Evolutionary conservation across 169 alveolate species (phyloP), one percentile per base, ranked within the genome.

Genomic region (Babesia divergens): DNA sequence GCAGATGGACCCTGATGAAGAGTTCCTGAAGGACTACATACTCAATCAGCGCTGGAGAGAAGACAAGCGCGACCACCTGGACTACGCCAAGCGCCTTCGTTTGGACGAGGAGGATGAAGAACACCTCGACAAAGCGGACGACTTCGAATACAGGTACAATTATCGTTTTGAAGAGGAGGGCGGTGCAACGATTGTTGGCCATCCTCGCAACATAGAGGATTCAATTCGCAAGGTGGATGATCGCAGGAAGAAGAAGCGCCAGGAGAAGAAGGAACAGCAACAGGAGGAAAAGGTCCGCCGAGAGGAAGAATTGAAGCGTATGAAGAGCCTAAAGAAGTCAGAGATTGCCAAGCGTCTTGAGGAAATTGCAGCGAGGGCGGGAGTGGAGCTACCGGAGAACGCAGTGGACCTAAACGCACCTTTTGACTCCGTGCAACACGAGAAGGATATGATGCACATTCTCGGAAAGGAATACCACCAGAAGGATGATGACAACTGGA

Each of bases 1-100:
- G 69, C 53, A 62, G 31, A 69, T 86, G 51, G 83, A 62, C 69
- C 75, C 68, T 44, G 89, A 86, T 69, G 92, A 86, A 43, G 89
- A 86, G 69, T 86, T 86, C 65, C 84, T 86, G 52, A 68, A 84
- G 82, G 92, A 86, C 79, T 86, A 86, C 52, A 86, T 86, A 22
- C 65, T 86, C 54, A 86, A 86, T 72, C 89, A 86, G 83, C 43
- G 89, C 24, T 86, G 92, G 92, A 76, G 92, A 58, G 92, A 86
- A 46, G 92, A 86, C 54, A 64, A 59, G 24, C 42, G 50, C 8
- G 87, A 71, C 16, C 76, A 83, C 44, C 14, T 22, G 9, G 67
- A 62, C 43, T 68, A 69, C 46, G 56, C 44, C 26, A 49, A 55
- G 14, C 46, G 46, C 20, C 52, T 54, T 16, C 62, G 74, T 38